Conservation (phyloP, 257 asterid species). For the Scutellaria baicalensis region DNA sequence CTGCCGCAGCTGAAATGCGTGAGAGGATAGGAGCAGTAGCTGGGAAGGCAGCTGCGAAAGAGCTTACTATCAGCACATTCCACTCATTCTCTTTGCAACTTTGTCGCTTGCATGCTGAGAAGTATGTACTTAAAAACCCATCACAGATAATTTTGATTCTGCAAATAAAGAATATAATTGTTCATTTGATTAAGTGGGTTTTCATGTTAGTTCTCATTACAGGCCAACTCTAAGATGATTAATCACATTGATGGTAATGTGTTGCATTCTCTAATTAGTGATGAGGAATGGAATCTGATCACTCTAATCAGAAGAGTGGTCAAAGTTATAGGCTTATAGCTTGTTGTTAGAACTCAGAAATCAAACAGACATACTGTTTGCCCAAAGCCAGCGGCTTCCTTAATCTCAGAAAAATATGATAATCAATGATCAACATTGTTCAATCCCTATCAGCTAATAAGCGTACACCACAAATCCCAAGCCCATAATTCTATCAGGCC, state of each 20-base stretch:
- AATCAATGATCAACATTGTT: too few species aligned
- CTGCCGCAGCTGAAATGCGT: conserved; percentile 97
- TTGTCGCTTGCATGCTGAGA: conserved; percentile 90
- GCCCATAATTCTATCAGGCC: too few species aligned
- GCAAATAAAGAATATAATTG: not conserved
- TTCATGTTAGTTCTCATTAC: not conserved
- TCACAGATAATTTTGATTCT: not conserved
- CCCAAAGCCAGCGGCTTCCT: not conserved
- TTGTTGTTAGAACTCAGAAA: not conserved
- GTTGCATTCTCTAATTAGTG: not conserved
- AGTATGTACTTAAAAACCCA: conserved; percentile 44
- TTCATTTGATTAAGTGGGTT: not conserved
- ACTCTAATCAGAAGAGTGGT: not conserved
- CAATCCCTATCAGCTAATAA: too few species aligned
- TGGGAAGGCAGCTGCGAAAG: conserved; percentile 86
- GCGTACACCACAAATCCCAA: too few species aligned
- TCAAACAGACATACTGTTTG: not conserved
- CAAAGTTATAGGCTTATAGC: not conserved
- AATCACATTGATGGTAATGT: conserved; percentile 1
- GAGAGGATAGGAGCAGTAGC: conserved; percentile 86
- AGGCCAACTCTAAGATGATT: not conserved
- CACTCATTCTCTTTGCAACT: conserved; percentile 96
- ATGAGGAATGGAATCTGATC: not conserved
- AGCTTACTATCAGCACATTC: conserved; percentile 88
- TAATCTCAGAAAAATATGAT: not conserved